A percentile compares a stretch with the other conserved stretches of the same genome.
These are phyloP conservation scores for Pilasporangium apinafurcum DNA, from an alignment of 352 stramenopile species.

Conservation along the genomic window DNA sequence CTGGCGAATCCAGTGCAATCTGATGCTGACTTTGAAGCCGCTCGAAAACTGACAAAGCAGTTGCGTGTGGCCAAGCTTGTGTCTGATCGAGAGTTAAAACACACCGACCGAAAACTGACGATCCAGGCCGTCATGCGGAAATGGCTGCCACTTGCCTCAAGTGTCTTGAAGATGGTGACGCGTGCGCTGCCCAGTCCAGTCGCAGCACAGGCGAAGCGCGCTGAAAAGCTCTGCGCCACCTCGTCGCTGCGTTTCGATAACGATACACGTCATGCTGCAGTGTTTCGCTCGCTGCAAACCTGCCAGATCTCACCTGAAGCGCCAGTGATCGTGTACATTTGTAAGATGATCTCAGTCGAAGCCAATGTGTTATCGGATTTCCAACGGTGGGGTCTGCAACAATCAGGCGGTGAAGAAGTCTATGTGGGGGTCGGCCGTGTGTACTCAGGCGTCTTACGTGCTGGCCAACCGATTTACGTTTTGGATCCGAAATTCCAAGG, in stretches of 20 bases:
- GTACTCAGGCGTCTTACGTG: conserved; percentile 80
- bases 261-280: conserved; percentile 20
- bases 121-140: conserved; percentile 79
- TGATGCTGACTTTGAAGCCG: conserved; percentile 36
- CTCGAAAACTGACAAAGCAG: conserved; percentile 65
- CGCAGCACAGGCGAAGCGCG: conserved; percentile 60
- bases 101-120: conserved; percentile 51
- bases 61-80: conserved; percentile 62
- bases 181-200: conserved; percentile 73
- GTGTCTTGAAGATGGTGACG: conserved; percentile 90
- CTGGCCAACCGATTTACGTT: conserved; percentile 63
- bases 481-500: conserved; percentile 89
- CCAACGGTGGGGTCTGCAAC: conserved; percentile 32
- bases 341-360: conserved; percentile 90
- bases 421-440: conserved; percentile 91
- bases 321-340: conserved; percentile 87
- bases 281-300: conserved; percentile 43
- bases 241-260: conserved; percentile 17
- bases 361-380: conserved; percentile 81
- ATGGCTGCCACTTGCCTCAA: conserved; percentile 85
- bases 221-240: conserved; percentile 61
- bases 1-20: conserved; percentile 31
- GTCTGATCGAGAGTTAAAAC: conserved; percentile 62
- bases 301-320: conserved; percentile 54
- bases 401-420: conserved; percentile 51